Percentiles rank a stretch among this genome's conserved stretches.
Conservation (phyloP, 2,329 filamentous ascomycete genomes). For the Penicillium sp. region DNA sequence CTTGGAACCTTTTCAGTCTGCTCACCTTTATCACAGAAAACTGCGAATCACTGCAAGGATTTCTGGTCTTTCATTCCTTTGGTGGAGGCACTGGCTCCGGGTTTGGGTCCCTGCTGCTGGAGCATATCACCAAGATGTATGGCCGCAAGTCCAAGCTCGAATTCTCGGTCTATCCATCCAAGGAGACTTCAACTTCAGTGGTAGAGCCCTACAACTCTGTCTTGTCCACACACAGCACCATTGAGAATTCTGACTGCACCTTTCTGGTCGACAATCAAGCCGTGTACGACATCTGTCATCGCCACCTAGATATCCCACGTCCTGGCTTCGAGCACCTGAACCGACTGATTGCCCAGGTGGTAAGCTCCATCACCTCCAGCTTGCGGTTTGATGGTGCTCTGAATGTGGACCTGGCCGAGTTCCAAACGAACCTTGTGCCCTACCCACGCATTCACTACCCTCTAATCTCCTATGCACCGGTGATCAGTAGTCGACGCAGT, state of each 20-base stretch:
- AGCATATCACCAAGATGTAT: conserved; percentile 65
- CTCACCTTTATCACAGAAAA: conserved; percentile 52
- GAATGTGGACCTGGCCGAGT: conserved; percentile 69
- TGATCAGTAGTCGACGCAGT: conserved; percentile 70
- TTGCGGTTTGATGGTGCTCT: conserved; percentile 66
- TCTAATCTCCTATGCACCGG: conserved; percentile 65
- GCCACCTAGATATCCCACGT: conserved; percentile 65
- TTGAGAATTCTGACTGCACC: conserved; percentile 68
- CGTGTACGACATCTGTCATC: conserved; percentile 68
- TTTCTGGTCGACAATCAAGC: conserved; percentile 70
- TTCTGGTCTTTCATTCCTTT: conserved; percentile 69
- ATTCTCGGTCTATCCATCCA: conserved; percentile 66
- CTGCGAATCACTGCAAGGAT: conserved; percentile 66
- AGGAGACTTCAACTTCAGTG: conserved; percentile 64
- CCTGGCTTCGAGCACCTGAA: conserved; percentile 67
- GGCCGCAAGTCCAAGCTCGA: conserved; percentile 70
- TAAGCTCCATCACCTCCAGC: conserved; percentile 67
- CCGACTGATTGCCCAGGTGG: conserved; percentile 67
- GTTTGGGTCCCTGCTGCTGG: conserved; percentile 65
- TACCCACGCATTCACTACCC: conserved; percentile 70
- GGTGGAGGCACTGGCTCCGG: conserved; percentile 69
- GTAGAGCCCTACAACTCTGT: conserved; percentile 69
- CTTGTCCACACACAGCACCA: conserved; percentile 59
- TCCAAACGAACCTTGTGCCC: conserved; percentile 69
- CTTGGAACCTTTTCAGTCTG: conserved; percentile 3